Percentiles rank a stretch among this genome's conserved stretches.
phyloP scores from a whole-genome alignment of 306 rosid species.

The Cucumis cinereus region DNA sequence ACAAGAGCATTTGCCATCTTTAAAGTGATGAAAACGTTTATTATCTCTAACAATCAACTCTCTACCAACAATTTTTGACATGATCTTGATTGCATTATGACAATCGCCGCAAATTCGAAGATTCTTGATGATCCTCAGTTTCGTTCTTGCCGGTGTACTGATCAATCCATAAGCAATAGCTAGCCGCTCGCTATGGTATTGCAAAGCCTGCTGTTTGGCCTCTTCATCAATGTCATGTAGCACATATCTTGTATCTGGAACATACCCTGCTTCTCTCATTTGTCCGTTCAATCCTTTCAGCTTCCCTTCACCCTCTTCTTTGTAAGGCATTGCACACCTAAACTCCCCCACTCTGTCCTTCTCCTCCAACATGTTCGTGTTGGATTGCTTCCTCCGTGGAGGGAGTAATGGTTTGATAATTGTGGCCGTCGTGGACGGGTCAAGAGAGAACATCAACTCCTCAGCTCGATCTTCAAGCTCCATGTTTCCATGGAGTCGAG shows the following conservation, averaged over 20 bases:
- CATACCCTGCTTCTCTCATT: constrained; percentile 84
- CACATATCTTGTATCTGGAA: constrained; percentile 85
- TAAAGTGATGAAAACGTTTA: constrained; percentile 92
- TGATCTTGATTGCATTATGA: constrained; percentile 84
- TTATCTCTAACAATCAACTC: constrained; percentile 90
- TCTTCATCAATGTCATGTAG: constrained; percentile 89
- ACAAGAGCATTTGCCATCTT: constrained; percentile 79
- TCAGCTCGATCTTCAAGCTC: constrained; percentile 61
- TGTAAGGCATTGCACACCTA: constrained; percentile 29
- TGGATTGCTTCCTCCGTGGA: constrained; percentile 38
- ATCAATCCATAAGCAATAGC: constrained; percentile 94
- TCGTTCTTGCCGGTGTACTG: constrained; percentile 89
- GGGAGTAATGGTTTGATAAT: constrained; percentile 41
- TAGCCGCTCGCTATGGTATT: constrained; percentile 78
- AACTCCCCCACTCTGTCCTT: constrained; percentile 45
- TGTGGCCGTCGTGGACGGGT: constrained; percentile 29
- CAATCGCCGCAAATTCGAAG: constrained; percentile 92
- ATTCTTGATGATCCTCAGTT: constrained; percentile 90
- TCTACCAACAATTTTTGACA: constrained; percentile 86
- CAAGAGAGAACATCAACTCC: constrained; percentile 33
- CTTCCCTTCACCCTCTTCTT: constrained; percentile 36
- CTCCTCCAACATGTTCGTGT: constrained; percentile 67
- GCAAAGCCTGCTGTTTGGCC: constrained; percentile 86
- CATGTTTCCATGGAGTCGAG: constrained; percentile 55
- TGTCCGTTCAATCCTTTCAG: constrained; percentile 66